Evolutionary conservation across 768 basidiomycete species (phyloP).

Genomic region (Rhodotorula babjevae): DNA sequence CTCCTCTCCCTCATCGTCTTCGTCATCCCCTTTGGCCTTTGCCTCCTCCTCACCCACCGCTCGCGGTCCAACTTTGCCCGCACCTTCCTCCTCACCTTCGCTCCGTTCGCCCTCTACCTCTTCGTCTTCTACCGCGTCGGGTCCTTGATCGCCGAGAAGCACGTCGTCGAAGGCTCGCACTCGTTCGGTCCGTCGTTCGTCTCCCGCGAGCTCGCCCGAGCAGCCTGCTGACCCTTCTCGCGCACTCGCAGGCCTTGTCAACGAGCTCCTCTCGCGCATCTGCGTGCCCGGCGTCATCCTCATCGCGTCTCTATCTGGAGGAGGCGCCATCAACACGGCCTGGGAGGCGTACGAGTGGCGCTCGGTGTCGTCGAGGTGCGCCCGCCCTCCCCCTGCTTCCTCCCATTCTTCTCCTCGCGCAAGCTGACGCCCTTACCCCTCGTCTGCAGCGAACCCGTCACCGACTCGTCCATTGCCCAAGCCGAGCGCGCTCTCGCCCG

Average conservation of each 20-base stretch:
- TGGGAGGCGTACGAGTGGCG: conserved; percentile 45
- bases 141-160: conserved; percentile 19
- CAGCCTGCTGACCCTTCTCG: too few relatives aligned
- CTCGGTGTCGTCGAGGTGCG: conserved; percentile 34
- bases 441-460: conserved; percentile 31
- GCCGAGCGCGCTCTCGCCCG: conserved; percentile 38
- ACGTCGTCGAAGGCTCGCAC: conserved; percentile 40
- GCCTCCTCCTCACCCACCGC: conserved; percentile 40
- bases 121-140: conserved; percentile 40
- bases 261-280: conserved; percentile 39
- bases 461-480: conserved; percentile 36
- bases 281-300: conserved; percentile 43
- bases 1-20: conserved; percentile 42
- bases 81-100: conserved; percentile 36
- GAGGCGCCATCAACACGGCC: conserved; percentile 42
- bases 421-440: not conserved
- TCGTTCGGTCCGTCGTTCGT: conserved; percentile 19
- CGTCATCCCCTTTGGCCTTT: conserved; percentile 41
- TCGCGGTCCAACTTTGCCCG: conserved; percentile 24
- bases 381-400: too few relatives aligned
- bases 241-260: conserved; percentile 34
- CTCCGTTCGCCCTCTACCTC: conserved; percentile 40
- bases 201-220: not conserved
- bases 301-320: conserved; percentile 42
- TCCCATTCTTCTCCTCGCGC: not conserved